Conservation (phyloP, 1,284 basidiomycete species). For the Neotropicomus parvogracilis region DNA sequence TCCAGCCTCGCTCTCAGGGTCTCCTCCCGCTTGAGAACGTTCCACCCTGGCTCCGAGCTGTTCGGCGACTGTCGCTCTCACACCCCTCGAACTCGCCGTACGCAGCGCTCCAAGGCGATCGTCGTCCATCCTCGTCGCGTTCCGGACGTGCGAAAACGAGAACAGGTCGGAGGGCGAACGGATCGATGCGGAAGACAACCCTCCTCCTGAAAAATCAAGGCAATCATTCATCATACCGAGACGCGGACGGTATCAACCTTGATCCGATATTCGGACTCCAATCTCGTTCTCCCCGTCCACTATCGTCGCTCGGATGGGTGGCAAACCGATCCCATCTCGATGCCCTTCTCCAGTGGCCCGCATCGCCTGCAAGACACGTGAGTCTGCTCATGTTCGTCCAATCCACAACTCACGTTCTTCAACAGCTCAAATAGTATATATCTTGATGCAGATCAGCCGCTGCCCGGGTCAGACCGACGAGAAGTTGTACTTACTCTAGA, state of each 20-base stretch:
- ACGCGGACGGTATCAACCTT: constrained; percentile 47
- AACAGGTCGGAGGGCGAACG: constrained; percentile 68
- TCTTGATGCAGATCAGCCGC: constrained; percentile 35
- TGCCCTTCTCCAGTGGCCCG: constrained; percentile 57
- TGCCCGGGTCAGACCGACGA: neutral
- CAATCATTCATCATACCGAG: neutral
- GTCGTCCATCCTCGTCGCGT: constrained; percentile 63
- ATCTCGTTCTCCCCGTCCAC: constrained; percentile 70
- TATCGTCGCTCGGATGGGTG: constrained; percentile 69
- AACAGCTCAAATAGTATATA: constrained; percentile 88
- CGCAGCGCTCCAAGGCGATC: constrained; percentile 71
- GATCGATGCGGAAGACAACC: constrained; percentile 52
- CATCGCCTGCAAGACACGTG: constrained; percentile 51
- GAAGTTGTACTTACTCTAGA: constrained; percentile 57
- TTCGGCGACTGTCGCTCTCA: constrained; percentile 73
- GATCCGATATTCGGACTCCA: constrained; percentile 79
- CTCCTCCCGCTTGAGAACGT: constrained; percentile 26
- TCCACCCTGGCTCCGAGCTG: constrained; percentile 46
- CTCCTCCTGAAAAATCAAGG: constrained; percentile 53
- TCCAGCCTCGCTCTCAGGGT: constrained; percentile 44
- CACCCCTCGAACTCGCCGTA: constrained; percentile 59
- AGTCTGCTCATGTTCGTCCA: neutral
- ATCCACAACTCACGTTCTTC: constrained; percentile 65
- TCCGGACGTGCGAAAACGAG: constrained; percentile 79
- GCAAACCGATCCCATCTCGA: constrained; percentile 38